Conservation (phyloP, 1,284 basidiomycete genomes). For the Cutaneotrichosporon sp. region DNA sequence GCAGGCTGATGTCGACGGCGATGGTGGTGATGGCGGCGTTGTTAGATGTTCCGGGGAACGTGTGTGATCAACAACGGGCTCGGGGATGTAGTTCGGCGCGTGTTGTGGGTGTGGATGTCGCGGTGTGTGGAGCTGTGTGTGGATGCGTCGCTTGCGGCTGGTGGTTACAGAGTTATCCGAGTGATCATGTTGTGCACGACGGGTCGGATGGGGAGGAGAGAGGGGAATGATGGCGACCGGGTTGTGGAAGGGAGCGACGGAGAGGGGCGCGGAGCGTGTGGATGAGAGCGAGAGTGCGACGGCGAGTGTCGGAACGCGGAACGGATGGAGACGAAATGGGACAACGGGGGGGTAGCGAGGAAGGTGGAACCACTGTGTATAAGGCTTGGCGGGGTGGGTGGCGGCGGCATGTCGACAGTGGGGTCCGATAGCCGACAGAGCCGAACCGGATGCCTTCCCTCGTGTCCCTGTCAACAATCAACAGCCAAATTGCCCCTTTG, state of each 20-base stretch:
- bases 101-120: not conserved
- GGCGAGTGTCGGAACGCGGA: not conserved
- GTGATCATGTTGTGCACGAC: conserved; percentile 9
- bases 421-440: too few species aligned
- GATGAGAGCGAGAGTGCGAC: not conserved
- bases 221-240: not conserved
- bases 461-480: too few species aligned
- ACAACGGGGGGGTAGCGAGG: not conserved
- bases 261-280: not conserved
- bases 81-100: too few species aligned
- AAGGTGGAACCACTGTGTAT: not conserved
- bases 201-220: too few species aligned
- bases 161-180: conserved; percentile 10
- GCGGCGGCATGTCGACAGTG: too few species aligned
- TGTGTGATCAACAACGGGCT: too few species aligned
- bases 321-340: not conserved
- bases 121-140: not conserved
- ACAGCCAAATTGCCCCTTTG: too few species aligned
- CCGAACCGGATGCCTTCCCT: too few species aligned
- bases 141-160: not conserved
- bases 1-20: too few species aligned
- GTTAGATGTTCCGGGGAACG: too few species aligned
- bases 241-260: not conserved
- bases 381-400: too few species aligned
- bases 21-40: too few species aligned